phyloP scores from a whole-genome alignment of 129 eudicot species.

The Dittrichia graveolens region DNA sequence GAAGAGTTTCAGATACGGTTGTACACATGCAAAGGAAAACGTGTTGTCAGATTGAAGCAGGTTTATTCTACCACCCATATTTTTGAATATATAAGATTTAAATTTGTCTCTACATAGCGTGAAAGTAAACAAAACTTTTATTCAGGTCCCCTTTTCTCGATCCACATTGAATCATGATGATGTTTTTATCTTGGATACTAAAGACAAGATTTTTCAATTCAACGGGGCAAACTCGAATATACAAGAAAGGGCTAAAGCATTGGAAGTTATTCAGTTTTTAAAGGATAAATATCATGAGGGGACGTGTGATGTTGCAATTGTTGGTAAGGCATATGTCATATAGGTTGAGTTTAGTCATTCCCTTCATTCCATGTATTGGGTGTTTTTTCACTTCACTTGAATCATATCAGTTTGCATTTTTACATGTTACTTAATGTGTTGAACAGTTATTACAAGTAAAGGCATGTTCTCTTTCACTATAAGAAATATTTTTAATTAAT shows the following conservation, averaged over 20 bases:
- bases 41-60: conserved; percentile 93
- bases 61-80: conserved; percentile 31
- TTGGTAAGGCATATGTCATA: conserved; percentile 55
- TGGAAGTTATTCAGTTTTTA: conserved; percentile 85
- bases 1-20: conserved; percentile 89
- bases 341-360: conserved; percentile 1
- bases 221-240: conserved; percentile 91
- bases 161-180: conserved; percentile 90
- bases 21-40: conserved; percentile 90
- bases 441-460: too few species aligned
- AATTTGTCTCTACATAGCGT: not conserved
- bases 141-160: conserved; percentile 84
- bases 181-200: conserved; percentile 82
- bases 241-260: conserved; percentile 88
- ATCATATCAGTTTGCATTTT: too few species aligned
- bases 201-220: conserved; percentile 81
- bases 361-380: not conserved
- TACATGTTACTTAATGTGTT: too few species aligned
- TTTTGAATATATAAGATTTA: not conserved
- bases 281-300: conserved; percentile 91
- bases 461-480: too few species aligned
- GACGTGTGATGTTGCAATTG: conserved; percentile 83
- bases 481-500: too few species aligned
- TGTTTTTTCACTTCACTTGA: too few species aligned
- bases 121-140: conserved; percentile 13